Evolutionary conservation across 371 early-diverging fungal genomes (phyloP).

Genomic region (Mortierella sp.): DNA sequence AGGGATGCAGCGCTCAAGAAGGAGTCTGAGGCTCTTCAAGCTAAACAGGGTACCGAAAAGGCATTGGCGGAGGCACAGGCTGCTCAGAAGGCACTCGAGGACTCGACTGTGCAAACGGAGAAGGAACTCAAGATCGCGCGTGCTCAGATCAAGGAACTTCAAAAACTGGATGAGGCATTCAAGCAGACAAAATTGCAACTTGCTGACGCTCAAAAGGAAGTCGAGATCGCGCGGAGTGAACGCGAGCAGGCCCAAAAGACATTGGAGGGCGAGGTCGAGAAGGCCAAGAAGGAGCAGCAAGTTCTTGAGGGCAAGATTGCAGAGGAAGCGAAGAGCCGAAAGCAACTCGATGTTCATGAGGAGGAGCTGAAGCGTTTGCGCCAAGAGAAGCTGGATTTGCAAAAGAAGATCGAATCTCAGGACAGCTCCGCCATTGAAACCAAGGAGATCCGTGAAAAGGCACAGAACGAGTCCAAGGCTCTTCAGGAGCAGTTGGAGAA

Average conservation of each 20-base stretch:
- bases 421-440: slow-evolving; percentile 28
- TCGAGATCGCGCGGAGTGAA: slow-evolving; percentile 16
- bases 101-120: slow-evolving; percentile 7
- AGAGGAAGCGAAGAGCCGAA: slow-evolving; percentile 48
- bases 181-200: slow-evolving; percentile 22
- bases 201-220: slow-evolving; percentile 23
- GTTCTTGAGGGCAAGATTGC: slow-evolving; percentile 15
- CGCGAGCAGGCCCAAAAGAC: slow-evolving; percentile 15
- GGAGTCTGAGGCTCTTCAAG: slow-evolving; percentile 52
- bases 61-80: slow-evolving; percentile 21
- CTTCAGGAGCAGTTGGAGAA: slow-evolving; percentile 21
- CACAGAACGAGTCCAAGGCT: slow-evolving; percentile 21
- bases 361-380: slow-evolving; percentile 52
- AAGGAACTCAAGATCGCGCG: slow-evolving; percentile 40
- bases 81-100: slow-evolving; percentile 15
- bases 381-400: slow-evolving; percentile 50
- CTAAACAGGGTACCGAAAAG: slow-evolving; percentile 35
- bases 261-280: slow-evolving; percentile 16
- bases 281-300: slow-evolving; percentile 19
- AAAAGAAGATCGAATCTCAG: slow-evolving; percentile 26
- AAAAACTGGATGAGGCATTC: slow-evolving; percentile 23
- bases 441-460: slow-evolving; percentile 33
- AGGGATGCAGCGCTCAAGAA: slow-evolving; percentile 54
- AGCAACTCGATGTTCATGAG: slow-evolving; percentile 52
- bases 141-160: slow-evolving; percentile 41